Evolutionary conservation across 2,329 filamentous ascomycete species (phyloP), one percentile per base, ranked within the genome.

Genomic region (Lecanoromycetidae sp.): DNA sequence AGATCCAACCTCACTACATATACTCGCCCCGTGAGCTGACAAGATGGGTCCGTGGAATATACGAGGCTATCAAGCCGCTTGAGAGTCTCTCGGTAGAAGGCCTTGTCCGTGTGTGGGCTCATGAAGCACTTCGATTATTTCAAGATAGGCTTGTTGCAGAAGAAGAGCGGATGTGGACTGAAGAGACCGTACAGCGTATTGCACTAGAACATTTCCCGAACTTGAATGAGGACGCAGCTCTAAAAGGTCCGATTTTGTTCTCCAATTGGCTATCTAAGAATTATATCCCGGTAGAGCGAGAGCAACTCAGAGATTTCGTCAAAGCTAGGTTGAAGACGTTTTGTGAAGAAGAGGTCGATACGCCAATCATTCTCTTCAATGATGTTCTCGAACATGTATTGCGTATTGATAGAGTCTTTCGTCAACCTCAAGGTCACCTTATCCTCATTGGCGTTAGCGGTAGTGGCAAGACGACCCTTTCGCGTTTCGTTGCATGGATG

Each of bases 181-280:
- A 91, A 32, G 85, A 94, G 52, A 80, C 84, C 10, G 84, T 96
- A 33, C 80, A 79, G 45, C 79, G 85, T 38, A 90, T 96, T 58
- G 91, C 91, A 0, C 67, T 91, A 34, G 84, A 95, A 52, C 80
- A 84, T 61, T 99, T 99, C 75, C 91, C 91, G 0, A 94, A 80
- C n/a, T 86, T 98, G 52, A 85, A 98, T 52, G 84, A 95, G 56
- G 75, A 83, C 35, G 83, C 87, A 63, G 88, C 91, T 39, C 76
- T 99, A 25, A 84, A 85, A 54, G 87, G 87, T 0, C 93, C 91
- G 0, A 96, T 99, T 46, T 71, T 99, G 47, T 99, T 94, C 74
- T 98, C 93, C 5, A 99, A 98, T 68, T 99, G 91, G 91, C 75
- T 98, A 5, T 96, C 90, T 10, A 96, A 94, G 77, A 85, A 99